Base-by-base conservation (phyloP, 345 rosid species). In the Eucalyptus sp. region DNA sequence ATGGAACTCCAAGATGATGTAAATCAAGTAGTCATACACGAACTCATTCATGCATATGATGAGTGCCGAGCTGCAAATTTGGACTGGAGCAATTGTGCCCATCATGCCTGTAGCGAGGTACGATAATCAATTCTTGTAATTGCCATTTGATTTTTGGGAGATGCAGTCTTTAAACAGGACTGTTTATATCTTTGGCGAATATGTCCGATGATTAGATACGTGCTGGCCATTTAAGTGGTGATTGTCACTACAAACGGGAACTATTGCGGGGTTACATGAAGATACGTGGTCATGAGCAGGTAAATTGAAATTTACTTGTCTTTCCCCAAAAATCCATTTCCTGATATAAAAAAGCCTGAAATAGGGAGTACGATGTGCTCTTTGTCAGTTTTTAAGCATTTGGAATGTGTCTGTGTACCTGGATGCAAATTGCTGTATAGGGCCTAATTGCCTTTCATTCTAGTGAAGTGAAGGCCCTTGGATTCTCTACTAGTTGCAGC, bases 51-150 rank as follows among this genome's bases (percentile, higher is more conserved):
- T 90, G 99, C 99, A 50, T 97, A 95, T 87, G 99, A 97, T 86
- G 96, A 97, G 22, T 98, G 99, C 16, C 98, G 96, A 9, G 98
- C 98, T 80, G 92, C 93, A 89, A 98, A 98, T 89, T 88, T 98
- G 93, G 95, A 97, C 88, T 97, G 99, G 99, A 33, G 92, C 84
- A 93, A 95, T 89, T 98, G 99, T 89, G 98, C 97, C 86, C 99
- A 98, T 89, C 99, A 98, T 95, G 99, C 99, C 86, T 98, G 99
- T 79, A 95, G 95, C 64, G 98, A 98, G 99, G 99, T 98, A 91
- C 49, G 84, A 89, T 52, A 50, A 37, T 81, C 88, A 56, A 86
- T 90, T 81, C 51, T n/a, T 89, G 84, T 54, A 44, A 58, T 15
- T 79, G 64, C 29, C 33, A 2, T 29, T 50, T 41, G 52, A n/a